phyloP scores from a whole-genome alignment of 371 early-diverging fungal genomes.

The Mortierella sp. region DNA sequence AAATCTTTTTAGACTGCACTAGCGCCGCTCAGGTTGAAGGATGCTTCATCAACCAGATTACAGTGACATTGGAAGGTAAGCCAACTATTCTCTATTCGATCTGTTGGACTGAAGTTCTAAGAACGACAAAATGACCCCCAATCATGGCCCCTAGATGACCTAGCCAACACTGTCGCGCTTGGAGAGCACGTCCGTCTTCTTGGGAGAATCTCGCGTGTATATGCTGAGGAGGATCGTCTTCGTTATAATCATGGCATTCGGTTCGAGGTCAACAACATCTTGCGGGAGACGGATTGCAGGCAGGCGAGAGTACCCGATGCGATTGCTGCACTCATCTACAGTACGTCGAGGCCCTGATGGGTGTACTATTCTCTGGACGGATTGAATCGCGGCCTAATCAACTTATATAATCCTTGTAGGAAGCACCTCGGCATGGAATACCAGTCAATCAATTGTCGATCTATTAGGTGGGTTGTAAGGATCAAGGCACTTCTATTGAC shows the following conservation, averaged over 20 bases:
- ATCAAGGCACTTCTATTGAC: neutral
- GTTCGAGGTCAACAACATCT: conserved; percentile 34
- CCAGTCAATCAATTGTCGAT: conserved; percentile 43
- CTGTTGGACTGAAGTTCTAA: no score
- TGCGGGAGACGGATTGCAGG: neutral
- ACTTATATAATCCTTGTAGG: no score
- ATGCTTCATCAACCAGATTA: conserved; percentile 32
- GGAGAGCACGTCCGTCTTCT: conserved; percentile 28
- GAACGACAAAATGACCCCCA: no score
- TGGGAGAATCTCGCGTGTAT: conserved; percentile 12
- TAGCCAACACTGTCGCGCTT: conserved; percentile 12
- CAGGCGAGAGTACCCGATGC: neutral
- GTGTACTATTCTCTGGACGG: neutral
- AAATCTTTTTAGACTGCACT: conserved; percentile 11
- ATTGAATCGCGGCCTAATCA: no score
- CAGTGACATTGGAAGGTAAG: conserved; percentile 20
- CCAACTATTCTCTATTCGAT: neutral
- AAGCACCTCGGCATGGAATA: conserved; percentile 41
- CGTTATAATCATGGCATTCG: conserved; percentile 22
- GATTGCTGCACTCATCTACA: neutral
- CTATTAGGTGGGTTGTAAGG: conserved; percentile 15
- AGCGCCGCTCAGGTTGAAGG: conserved; percentile 1
- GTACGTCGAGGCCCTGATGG: conserved; percentile 7
- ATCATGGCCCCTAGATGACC: conserved; percentile 21
- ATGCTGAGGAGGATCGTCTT: conserved; percentile 1